Evolutionary conservation across 495 filamentous ascomycete genomes (phyloP), one percentile per base, ranked within the genome.

Genomic region (Podospora fimiseda): DNA sequence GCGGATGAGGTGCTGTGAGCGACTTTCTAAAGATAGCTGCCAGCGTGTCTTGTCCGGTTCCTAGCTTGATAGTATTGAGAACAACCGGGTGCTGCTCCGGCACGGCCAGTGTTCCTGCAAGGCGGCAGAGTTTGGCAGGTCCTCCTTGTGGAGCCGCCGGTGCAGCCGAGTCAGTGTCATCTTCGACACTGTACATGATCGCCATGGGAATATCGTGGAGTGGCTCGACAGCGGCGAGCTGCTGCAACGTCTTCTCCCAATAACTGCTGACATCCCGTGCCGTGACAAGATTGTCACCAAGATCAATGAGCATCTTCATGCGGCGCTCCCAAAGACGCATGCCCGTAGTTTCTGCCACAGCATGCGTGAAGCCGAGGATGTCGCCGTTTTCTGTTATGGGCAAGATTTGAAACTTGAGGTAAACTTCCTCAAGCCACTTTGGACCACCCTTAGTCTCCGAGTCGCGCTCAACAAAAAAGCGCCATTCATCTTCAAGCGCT

Each of bases 321-420:
- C 68, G 54, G 7, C 68, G 58, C 50, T 70, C 68, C 68, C 68
- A 71, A 4, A 71, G 57, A 9, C 65, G 56, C 57, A 65, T 53
- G 44, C 60, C 63, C 5, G 68, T 71, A 8, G 61, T 65, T 21
- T 71, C 68, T 19, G 61, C 53, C 6, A 68, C 60, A 5, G 63
- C 54, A 20, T 71, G 66, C 50, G 65, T 59, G 40, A 70, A 70
- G 13, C 65, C 68, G 15, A 79, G 64, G 14, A 68, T 70, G n/a
- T 76, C 73, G 53, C 77, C 71, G 38, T 72, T 67, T 9, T 78
- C 77, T 14, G 80, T 62, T 18, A 85, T 71, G 24, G 82, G 82
- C 18, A 80, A 76, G 38, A 85, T 70, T 6, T 75, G 79, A 80
- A 81, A 84, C 43, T 75, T 75, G 52, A 84, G 78, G 43, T 83